These are phyloP conservation scores for Calonectria fujianensis DNA, from an alignment of 2,329 filamentous ascomycete species.

Conservation along the genomic window DNA sequence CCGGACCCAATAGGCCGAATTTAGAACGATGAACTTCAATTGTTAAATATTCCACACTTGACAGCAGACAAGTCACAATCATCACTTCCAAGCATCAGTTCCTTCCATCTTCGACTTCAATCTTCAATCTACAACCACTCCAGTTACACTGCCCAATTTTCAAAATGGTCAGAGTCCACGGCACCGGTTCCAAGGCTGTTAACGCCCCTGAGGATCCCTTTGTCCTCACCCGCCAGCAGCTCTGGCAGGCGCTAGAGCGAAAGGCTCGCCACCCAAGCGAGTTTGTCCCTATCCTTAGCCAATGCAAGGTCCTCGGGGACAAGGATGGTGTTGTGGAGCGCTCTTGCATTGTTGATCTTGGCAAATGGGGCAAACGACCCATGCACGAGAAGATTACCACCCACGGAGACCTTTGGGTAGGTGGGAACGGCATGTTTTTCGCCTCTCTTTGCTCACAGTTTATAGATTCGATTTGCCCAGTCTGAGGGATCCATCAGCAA, in stretches of 20 bases:
- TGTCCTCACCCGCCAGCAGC: neutral
- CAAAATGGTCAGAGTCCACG: slow-evolving; percentile 21
- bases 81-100: neutral
- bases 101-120: too few species aligned
- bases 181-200: slow-evolving; percentile 7
- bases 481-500: slow-evolving; percentile 11
- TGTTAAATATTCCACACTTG: neutral
- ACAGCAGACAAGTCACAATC: too few species aligned
- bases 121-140: neutral
- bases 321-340: slow-evolving; percentile 14
- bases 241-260: slow-evolving; percentile 10
- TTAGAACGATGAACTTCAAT: too few species aligned
- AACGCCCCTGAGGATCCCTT: neutral
- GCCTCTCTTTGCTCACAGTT: neutral
- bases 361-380: slow-evolving; percentile 10
- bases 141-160: neutral
- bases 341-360: slow-evolving; percentile 8
- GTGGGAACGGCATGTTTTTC: neutral
- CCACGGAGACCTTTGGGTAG: slow-evolving; percentile 16
- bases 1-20: neutral
- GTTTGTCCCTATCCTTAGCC: slow-evolving; percentile 10
- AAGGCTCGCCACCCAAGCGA: slow-evolving; percentile 15
- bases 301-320: neutral
- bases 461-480: slow-evolving; percentile 7
- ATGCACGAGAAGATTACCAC: slow-evolving; percentile 17